phyloP scores from a whole-genome alignment of 208 protist genomes.

The Willaertia magna region DNA sequence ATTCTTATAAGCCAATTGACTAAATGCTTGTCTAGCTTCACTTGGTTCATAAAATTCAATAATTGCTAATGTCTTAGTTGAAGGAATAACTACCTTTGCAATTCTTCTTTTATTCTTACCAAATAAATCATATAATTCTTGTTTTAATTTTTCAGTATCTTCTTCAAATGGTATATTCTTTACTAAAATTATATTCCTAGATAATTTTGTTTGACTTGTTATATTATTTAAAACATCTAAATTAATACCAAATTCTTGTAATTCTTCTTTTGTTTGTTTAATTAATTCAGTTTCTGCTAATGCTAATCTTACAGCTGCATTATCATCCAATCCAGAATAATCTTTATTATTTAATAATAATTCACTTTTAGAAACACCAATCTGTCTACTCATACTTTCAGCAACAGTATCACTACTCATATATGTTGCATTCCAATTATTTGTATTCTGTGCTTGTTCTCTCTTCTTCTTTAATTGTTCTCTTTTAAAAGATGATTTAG shows the following conservation, averaged over 20 bases:
- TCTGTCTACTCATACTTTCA: conserved; percentile 34
- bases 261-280: conserved; percentile 8
- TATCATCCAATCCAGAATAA: neutral
- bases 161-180: neutral
- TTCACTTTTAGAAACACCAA: conserved; percentile 43
- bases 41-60: conserved; percentile 27
- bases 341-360: conserved; percentile 33
- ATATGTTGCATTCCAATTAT: conserved; percentile 68
- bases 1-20: conserved; percentile 77
- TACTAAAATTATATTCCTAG: neutral
- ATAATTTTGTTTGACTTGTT: neutral
- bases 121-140: neutral
- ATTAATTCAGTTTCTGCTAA: conserved; percentile 12
- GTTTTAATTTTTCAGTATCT: neutral
- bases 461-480: conserved; percentile 38
- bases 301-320: neutral
- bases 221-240: neutral
- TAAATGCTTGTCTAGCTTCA: conserved; percentile 74
- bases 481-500: conserved; percentile 16
- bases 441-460: neutral
- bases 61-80: conserved; percentile 43
- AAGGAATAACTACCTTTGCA: conserved; percentile 37
- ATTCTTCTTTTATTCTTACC: neutral
- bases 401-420: conserved; percentile 52
- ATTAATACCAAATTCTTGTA: neutral